A percentile compares a stretch with the other conserved stretches of the same genome.
These are phyloP conservation scores for Prunus mira DNA, from an alignment of 306 rosid species.

Conservation along the genomic window DNA sequence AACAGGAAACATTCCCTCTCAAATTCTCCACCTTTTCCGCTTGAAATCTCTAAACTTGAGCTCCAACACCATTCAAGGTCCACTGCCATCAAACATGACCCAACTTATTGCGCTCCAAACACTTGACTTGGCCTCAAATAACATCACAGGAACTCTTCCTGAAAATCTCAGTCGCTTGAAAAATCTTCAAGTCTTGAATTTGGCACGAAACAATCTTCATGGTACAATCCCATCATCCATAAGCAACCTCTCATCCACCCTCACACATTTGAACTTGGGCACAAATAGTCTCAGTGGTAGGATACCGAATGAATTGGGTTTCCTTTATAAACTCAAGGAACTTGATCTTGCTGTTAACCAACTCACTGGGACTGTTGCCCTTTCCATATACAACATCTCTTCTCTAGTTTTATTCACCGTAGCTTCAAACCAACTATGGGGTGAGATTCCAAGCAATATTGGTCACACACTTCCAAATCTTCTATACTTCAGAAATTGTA, in stretches of 20 bases:
- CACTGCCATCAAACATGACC: no score
- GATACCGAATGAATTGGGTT: slow-evolving; percentile 49
- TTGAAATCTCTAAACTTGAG: no score
- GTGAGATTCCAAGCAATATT: slow-evolving; percentile 56
- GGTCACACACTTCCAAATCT: slow-evolving; percentile 57
- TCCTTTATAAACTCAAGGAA: slow-evolving; percentile 41
- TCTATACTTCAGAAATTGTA: slow-evolving; percentile 44
- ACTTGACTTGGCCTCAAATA: no score
- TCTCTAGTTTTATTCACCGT: slow-evolving; percentile 37
- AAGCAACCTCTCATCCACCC: slow-evolving; percentile 55
- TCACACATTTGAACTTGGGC: slow-evolving; percentile 43
- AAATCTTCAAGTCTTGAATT: slow-evolving; percentile 45
- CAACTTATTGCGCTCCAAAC: no score
- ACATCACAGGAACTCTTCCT: no score
- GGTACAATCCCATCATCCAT: slow-evolving; percentile 47
- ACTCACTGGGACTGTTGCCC: no score
- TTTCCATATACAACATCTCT: no score
- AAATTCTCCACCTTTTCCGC: no score
- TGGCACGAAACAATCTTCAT: slow-evolving; percentile 41
- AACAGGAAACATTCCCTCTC: no score
- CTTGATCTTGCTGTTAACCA: slow-evolving; percentile 39
- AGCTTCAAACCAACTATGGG: slow-evolving; percentile 62
- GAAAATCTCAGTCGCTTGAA: neutral
- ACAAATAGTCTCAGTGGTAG: slow-evolving; percentile 52
- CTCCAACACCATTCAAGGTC: no score